These are phyloP conservation scores for Gossypium stocksii DNA, from an alignment of 345 rosid genomes.

Conservation along the genomic window DNA sequence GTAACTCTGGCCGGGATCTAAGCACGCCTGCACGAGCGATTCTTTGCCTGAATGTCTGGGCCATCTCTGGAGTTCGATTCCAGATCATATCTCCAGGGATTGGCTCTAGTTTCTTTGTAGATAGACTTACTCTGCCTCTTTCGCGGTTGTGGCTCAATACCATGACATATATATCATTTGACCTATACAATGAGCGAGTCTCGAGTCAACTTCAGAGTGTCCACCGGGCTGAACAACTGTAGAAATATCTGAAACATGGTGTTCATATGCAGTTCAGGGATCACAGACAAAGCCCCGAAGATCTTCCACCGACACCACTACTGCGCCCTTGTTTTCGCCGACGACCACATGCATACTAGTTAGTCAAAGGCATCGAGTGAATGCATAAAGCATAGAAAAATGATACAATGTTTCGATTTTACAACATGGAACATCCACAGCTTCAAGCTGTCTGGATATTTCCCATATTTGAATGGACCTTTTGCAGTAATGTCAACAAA, in stretches of 20 bases:
- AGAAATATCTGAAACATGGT: background rate
- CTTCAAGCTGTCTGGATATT: constrained; percentile 80
- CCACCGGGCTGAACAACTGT: background rate
- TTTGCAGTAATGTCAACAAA: constrained; percentile 85
- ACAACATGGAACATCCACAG: background rate
- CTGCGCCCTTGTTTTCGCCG: constrained; percentile 86
- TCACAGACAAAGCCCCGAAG: constrained; percentile 69
- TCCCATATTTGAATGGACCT: constrained; percentile 67
- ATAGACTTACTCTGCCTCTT: background rate
- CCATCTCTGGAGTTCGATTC: background rate
- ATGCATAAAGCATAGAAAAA: constrained; percentile 32
- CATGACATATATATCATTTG: background rate
- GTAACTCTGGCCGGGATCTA: background rate
- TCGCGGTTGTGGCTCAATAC: background rate
- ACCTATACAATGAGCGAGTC: background rate
- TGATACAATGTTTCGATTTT: background rate
- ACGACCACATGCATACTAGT: constrained; percentile 47
- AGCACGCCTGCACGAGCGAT: background rate
- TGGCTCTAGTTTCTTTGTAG: background rate
- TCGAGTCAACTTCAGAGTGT: background rate
- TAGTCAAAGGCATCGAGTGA: background rate
- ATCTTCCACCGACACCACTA: constrained; percentile 77
- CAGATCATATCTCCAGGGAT: background rate
- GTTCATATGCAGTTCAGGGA: background rate
- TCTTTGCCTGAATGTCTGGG: background rate